Base-by-base conservation (phyloP, 768 basidiomycete species). In the Mrakia blollopis region DNA sequence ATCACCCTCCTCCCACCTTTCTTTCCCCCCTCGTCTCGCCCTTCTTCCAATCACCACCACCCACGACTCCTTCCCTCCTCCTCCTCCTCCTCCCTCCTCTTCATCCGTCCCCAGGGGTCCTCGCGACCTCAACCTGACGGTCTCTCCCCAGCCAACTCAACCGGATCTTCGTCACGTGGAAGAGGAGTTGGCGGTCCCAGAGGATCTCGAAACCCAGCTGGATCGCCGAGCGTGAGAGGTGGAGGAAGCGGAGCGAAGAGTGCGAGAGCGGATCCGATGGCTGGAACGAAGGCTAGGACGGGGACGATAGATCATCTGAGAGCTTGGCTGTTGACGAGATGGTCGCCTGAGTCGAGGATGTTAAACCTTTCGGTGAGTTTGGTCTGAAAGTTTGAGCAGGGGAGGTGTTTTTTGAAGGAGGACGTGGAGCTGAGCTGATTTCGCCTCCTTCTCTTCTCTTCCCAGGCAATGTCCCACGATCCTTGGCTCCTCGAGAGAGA, bases 291-390 rank as follows among this genome's bases (percentile, higher is more conserved):
- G 61, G 50, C 72, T 4, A 44, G 72, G 65, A 74, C 54, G 32
- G 61, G 44, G 25, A 73, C 77, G 30, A 57, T 78, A 18, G 73
- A 78, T 21, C 18, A 23, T 8, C 18, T 78, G 35, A 47, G 73
- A 14, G 54, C 73, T 3, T 78, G 73, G 50, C 23, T 78, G 68
- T 25, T n/a, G 37, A 69, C 23, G 30, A 54, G 77, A 28, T 78
- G 41, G 37, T 74, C 65, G 41, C 67, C 77, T 1, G 72, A 74
- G 30, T 54, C 52, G 13, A 54, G 41, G 23, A 74, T 78, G 77
- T 68, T 78, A 10, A 73, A 78, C 63, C 73, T 78, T 0, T 74
- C 77, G 52, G 77, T 78, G 68, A 68, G 77, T 74, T 21, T 23
- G 3, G n/a, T n/a, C 23, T 30, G 23, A 7, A 9, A 23, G 32